Evolutionary conservation across 371 early-diverging fungal genomes (phyloP).

Genomic region (Quaeritorhiza haematococci): DNA sequence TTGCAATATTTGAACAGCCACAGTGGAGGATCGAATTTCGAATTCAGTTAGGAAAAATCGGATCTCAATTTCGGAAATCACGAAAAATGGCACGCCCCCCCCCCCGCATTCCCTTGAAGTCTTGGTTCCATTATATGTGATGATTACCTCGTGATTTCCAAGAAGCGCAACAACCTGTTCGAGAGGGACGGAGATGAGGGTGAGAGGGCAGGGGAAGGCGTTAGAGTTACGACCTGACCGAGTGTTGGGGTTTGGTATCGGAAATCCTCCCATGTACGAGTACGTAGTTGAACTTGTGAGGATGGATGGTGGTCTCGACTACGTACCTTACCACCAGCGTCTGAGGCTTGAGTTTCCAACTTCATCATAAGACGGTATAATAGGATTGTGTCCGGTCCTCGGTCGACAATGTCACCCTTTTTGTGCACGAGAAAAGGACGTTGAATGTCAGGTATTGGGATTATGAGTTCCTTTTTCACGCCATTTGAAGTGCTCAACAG

Average conservation of each 20-base stretch:
- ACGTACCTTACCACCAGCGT: slow-evolving; percentile 47
- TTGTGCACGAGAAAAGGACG: neutral
- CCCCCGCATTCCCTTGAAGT: too few species aligned
- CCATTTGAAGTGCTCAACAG: neutral
- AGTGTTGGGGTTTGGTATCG: too few species aligned
- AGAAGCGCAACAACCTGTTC: slow-evolving; percentile 47
- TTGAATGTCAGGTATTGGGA: neutral
- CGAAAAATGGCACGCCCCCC: too few species aligned
- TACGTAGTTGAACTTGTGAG: neutral
- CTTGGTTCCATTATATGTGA: too few species aligned
- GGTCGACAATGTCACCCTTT: slow-evolving; percentile 70
- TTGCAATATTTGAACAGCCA: too few species aligned
- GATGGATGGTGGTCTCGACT: neutral
- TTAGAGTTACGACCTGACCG: too few species aligned
- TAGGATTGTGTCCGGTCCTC: slow-evolving; percentile 66
- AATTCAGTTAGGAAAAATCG: too few species aligned
- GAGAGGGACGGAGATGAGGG: neutral
- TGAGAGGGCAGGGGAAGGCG: slow-evolving; percentile 13
- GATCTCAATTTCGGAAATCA: too few species aligned
- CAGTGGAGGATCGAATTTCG: too few species aligned
- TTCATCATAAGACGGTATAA: slow-evolving; percentile 57
- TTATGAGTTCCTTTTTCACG: neutral
- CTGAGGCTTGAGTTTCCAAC: slow-evolving; percentile 54
- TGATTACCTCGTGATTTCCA: slow-evolving; percentile 57
- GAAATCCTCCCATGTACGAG: too few species aligned